A percentile compares a stretch with the other conserved stretches of the same genome.
These are phyloP conservation scores for Eucalyptus polyanthemos DNA, from an alignment of 345 rosid species.

Conservation along the genomic window DNA sequence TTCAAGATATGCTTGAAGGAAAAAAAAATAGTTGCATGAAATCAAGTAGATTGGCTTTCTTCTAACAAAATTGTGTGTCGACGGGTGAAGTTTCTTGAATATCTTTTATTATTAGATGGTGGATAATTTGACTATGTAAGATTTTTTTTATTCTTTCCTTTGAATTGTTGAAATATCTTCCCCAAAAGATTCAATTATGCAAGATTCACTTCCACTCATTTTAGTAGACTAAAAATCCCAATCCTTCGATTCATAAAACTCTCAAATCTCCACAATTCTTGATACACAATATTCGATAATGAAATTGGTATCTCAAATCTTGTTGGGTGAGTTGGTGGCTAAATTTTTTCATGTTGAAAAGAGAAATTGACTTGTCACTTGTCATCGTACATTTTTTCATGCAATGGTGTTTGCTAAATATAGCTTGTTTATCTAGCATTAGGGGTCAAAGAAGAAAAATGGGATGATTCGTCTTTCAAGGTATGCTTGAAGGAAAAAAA, in stretches of 20 bases:
- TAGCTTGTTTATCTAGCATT: background rate
- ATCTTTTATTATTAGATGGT: too few relatives aligned
- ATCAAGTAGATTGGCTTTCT: too few relatives aligned
- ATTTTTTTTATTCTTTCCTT: background rate
- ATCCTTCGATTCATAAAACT: background rate
- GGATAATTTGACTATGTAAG: too few relatives aligned
- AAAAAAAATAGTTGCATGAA: too few relatives aligned
- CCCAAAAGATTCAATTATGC: background rate
- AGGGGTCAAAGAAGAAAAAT: background rate
- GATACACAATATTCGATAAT: too few relatives aligned
- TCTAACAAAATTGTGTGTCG: too few relatives aligned
- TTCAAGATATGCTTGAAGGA: too few relatives aligned
- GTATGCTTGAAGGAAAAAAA: background rate
- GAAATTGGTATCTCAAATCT: too few relatives aligned
- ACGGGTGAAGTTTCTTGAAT: too few relatives aligned
- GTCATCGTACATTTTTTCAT: background rate
- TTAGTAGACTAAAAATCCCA: background rate
- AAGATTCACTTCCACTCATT: background rate
- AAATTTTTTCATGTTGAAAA: too few relatives aligned
- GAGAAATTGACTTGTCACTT: background rate
- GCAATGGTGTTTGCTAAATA: background rate
- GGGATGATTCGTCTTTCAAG: background rate
- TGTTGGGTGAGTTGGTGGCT: too few relatives aligned
- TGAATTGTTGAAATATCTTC: background rate
- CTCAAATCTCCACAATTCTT: background rate